Evolutionary conservation across 1,284 basidiomycete species (phyloP).

Genomic region (Leccinum insolens): DNA sequence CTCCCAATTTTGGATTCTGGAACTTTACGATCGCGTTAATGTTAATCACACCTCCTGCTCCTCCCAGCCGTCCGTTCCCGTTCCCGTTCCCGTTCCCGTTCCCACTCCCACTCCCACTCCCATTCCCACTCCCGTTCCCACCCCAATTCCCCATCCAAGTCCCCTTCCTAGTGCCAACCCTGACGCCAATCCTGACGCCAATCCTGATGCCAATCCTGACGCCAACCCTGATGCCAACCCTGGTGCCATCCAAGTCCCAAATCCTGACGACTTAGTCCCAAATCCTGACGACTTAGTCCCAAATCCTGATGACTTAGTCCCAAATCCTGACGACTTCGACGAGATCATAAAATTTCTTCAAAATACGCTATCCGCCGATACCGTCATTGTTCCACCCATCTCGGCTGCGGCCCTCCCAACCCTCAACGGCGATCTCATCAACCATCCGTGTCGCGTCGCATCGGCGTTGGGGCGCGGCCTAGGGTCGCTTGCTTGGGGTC

Average conservation of each 20-base stretch:
- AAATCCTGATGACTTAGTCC: too few species aligned
- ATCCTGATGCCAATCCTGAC: too few species aligned
- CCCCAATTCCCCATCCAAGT: neutral
- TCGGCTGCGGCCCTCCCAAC: neutral
- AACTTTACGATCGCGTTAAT: neutral
- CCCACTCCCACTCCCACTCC: too few species aligned
- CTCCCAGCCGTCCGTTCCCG: neutral
- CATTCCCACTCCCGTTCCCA: too few species aligned
- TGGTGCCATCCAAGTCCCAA: neutral
- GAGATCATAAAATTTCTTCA: neutral
- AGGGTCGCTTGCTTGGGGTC: neutral
- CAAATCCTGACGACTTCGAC: neutral
- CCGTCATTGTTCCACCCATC: neutral
- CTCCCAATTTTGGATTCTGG: neutral
- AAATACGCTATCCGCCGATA: neutral
- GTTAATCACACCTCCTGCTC: neutral
- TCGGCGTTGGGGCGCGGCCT: neutral
- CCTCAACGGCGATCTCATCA: neutral
- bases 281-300: too few species aligned
- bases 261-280: neutral
- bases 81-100: too few species aligned
- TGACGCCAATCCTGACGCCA: neutral
- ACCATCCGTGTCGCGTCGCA: neutral
- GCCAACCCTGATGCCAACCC: neutral
- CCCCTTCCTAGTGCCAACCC: neutral